Evolutionary conservation across 768 basidiomycete genomes (phyloP), one percentile per base, ranked within the genome.

Genomic region (Rhodotorula babjevae): DNA sequence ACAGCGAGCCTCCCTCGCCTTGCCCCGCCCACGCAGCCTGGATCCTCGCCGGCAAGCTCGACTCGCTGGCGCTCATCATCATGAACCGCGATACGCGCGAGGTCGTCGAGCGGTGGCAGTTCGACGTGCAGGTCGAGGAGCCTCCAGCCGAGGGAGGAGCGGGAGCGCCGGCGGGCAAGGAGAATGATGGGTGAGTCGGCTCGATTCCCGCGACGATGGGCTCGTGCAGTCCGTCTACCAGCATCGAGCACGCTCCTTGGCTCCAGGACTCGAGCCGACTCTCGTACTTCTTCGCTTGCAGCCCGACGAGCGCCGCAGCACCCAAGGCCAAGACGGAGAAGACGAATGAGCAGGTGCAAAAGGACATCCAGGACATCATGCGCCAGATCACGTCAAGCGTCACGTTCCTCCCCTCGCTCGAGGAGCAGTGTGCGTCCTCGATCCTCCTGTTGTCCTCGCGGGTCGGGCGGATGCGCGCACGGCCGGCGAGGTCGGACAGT

Each of bases 311-410:
- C 3, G 56, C 46, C 3, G 33, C 33, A 14, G n/a, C 71, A 0
- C 12, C 40, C 36, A 72, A 72, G 47, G 73, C 77, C 65, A 79
- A 79, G 68, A 80, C 80, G 69, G 81, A 81, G 55, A 82, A 82
- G 79, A 83, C 82, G 52, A 82, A 82, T 66, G 82, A 82, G 74
- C 92, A 97, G 79, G 95, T 98, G 60, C 93, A 96, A 81, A 91
- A 90, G 46, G 95, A 99, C 85, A 98, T 99, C 73, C 88, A 96
- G 29, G 92, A 92, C 61, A 97, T 98, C 78, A 87, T 99, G 80
- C 96, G 97, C 83, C 96, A 99, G 81, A 98, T 99, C 78, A 93
- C 96, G 53, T 91, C 91, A 55, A 93, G 91, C 81, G 93, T 95
- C 72, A 96, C 96, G 18, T 98, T 96, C 82, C 84, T 99, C 70